Base-by-base conservation (phyloP, 2,329 filamentous ascomycete species). In the Elsinoe arachidis region DNA sequence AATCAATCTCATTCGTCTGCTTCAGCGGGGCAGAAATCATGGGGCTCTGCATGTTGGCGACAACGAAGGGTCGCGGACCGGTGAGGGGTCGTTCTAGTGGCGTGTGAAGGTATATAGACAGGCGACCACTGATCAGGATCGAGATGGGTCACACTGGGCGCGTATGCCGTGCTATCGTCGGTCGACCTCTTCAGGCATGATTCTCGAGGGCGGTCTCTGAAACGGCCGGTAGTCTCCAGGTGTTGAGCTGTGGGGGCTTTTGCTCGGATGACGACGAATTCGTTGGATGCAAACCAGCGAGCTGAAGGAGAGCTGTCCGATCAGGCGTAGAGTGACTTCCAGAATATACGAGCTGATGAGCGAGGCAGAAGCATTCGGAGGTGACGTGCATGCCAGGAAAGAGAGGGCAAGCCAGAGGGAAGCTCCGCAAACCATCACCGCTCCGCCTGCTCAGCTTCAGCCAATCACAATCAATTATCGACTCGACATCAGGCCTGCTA, bases 1-100 rank as follows among this genome's bases (percentile, higher is more conserved):
- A 99, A 80, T 99, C 93, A 70, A 99, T 95, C 78, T 99, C 93
- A 79, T 91, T 96, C 63, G 93, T 99, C 72, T 84, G 82, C 75
- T 86, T 97, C 68, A 96, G 81, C 70, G 92, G 92, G 80, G 86
- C 86, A 66, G 90, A 95, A 66, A 97, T 86, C 92, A 97, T 97
- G 61, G 91, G 91, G 64, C 90, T 85, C 77, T 95, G 88, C 72
- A 88, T 81, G 86, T 89, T 90, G 59, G 49, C 34, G 33, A 51
- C 34, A 15, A 15, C 5, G n/a, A 21, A 26, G 15, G 14, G 7
- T 12, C 2, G 33, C 14, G 33, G 15, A 63, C 63, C 41, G 19
- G 21, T 26, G 41, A 46, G 19, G 17, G 41, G 41, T 26, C 9
- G 3, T 10, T 46, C 19, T 12, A 1, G 41, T 11, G 41, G 23